Base-by-base conservation (phyloP, 371 early-diverging fungal species). In the Antonospora locustae region DNA sequence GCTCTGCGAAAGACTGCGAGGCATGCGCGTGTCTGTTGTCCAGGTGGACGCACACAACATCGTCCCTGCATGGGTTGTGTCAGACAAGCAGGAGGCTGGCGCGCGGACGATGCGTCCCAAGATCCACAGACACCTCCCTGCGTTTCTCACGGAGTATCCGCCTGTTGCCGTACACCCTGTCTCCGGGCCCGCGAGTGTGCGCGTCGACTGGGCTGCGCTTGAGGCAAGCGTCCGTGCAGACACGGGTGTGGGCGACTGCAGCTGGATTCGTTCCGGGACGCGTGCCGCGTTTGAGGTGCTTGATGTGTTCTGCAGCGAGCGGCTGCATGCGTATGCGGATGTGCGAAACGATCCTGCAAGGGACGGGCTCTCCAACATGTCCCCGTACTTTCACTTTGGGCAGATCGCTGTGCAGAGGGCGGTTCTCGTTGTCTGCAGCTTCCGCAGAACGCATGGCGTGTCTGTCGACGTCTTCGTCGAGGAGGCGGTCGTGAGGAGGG, bases 401-500 rank as follows among this genome's bases (percentile, higher is more conserved):
- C 55, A 55, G 25, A 53, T 62, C 14, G 17, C 28, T 34, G 5
- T 56, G 19, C 51, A 50, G 2, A 51, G 50, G 17, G 44, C 56
- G 27, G 28, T 55, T 19, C 19, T 28, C 20, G 12, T 38, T 19
- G 56, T 43, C 6, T 45, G 38, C 46, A 34, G 45, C 2, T 46
- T 34, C 28, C 49, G 27, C 45, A 36, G 34, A 24, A 44, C 0
- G 17, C 24, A 55, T n/a, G 36, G 38, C 4, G 29, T 28, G 28
- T 55, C 55, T 46, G 16, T 55, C 9, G 47, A 55, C 1, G 23
- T 23, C 2, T 62, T 50, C 51, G 4, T 55, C 2, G 40, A 55
- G 20, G 63, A 62, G 37, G 43, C 56, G 2, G 55, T 62, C 51
- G 28, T 62, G 16, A 55, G 55, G 55, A 55, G 45, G 48, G 63